Base-by-base conservation (phyloP, 306 rosid genomes). In the Pterocarpus macrocarpus region DNA sequence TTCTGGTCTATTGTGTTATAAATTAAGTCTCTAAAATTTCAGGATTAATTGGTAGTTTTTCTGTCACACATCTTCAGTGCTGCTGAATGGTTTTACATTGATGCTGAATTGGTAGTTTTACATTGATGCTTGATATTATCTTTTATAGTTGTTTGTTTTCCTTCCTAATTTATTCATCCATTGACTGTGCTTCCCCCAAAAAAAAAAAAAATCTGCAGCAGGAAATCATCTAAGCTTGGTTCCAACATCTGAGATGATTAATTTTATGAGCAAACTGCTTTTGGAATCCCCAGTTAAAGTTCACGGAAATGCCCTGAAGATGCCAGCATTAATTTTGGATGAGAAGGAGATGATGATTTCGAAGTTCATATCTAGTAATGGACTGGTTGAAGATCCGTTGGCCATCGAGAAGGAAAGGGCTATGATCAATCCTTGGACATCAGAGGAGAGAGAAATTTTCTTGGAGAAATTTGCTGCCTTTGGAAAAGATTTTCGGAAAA, bases 321-420 rank as follows among this genome's bases (percentile, higher is more conserved):
- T 96, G 99, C 99, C 99, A 11, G 89, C 97, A 57, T 82, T 93
- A 64, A 91, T 94, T 74, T 80, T 94, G 90, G 97, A 96, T 79
- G 82, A 88, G 52, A 90, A 90, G 90, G 28, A 22, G 28, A 22
- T 22, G 28, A 22, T 22, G 28, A 65, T 63, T 15, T 87, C 91
- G 0, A 92, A 91, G 87, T 96, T 96, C 62, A 58, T 87, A 61
- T 90, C 97, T 67, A 77, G 83, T 64, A 96, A 96, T 86, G 97
- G 97, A 68, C 83, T 96, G 78, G 89, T 96, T 70, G 95, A 94
- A 78, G 99, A 96, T 89, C 97, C 99, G 32, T 78, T 83, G 69
- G 95, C 91, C 67, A 88, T 84, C 80, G 99, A 96, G 94, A 91
- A 86, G 83, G 99, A 90, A 73, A 90, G 97, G 87, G 70, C 69